A percentile compares a stretch with the other conserved stretches of the same genome.
Evolutionary conservation across 306 rosid genomes (phyloP).

Genomic region (Dalbergia cultrata): DNA sequence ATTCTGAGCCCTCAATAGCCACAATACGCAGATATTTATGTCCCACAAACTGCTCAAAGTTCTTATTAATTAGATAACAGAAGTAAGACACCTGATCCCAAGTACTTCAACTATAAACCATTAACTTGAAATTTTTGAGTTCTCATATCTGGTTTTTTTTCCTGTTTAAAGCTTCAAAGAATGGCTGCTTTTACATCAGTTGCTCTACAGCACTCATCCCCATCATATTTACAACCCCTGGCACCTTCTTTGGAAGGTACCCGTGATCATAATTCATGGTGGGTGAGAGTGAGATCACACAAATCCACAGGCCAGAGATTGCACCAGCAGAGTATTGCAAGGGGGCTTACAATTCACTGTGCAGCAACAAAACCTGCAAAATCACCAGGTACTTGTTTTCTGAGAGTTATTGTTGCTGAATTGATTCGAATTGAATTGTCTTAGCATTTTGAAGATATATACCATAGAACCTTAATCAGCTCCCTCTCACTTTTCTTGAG

Average conservation of each 20-base stretch:
- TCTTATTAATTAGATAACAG: constrained; percentile 23
- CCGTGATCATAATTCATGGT: constrained; percentile 52
- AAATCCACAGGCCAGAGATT: constrained; percentile 51
- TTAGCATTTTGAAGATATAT: constrained; percentile 18
- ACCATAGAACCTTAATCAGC: constrained; percentile 29
- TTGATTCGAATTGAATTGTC: not conserved
- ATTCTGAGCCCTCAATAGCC: constrained; percentile 68
- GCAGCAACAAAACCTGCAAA: constrained; percentile 90
- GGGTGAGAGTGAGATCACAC: constrained; percentile 54
- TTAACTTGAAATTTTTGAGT: constrained; percentile 4
- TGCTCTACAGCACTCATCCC: constrained; percentile 58
- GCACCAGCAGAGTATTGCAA: constrained; percentile 48
- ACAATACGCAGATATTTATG: constrained; percentile 26
- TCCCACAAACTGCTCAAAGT: constrained; percentile 23
- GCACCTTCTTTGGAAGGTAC: constrained; percentile 57
- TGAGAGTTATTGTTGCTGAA: constrained; percentile 1
- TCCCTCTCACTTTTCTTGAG: constrained; percentile 47
- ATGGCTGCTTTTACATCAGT: constrained; percentile 76
- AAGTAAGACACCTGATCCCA: constrained; percentile 13
- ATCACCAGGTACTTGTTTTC: constrained; percentile 75
- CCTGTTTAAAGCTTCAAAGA: constrained; percentile 35
- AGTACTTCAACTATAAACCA: constrained; percentile 37
- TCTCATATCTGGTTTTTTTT: constrained; percentile 33
- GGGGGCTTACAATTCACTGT: constrained; percentile 63
- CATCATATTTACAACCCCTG: constrained; percentile 61